Evolutionary conservation across 2,329 filamentous ascomycete genomes (phyloP), one percentile per base, ranked within the genome.

Genomic region (Penicillium sp.): DNA sequence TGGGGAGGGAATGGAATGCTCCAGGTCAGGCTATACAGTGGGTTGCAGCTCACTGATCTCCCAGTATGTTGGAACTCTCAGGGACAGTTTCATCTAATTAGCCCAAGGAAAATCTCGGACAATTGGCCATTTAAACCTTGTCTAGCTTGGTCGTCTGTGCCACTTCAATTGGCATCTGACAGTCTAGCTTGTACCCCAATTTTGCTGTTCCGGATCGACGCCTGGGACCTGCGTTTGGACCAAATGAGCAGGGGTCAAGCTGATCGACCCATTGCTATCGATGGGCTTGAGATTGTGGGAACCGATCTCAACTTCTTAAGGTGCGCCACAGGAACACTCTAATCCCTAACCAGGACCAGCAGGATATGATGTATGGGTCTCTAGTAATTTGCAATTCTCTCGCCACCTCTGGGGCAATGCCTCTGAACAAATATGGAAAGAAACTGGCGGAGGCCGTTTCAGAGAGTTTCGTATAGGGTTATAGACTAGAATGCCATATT

Each of bases 201-300:
- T 46, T 42, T 38, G 21, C 24, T 49, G 54, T 52, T 23, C 56
- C 55, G 56, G 56, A 60, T 60, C 58, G 56, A 52, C 56, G 21
- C 8, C 42, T 53, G 56, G 58, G 58, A 60, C 58, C 58, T 60
- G 58, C 58, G 58, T 60, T 58, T 35, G 35, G 55, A 54, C 52
- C 47, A 55, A 40, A 47, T 43, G 49, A 52, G 48, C 60, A 62
- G 57, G 60, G 59, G 59, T 59, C 57, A 59, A 50, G 50, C 48
- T 62, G 63, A 67, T 65, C 63, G 59, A 33, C 62, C 50, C 51
- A 51, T 58, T 30, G 47, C 51, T 56, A 59, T 55, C 61, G 58
- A 56, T 52, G 54, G 58, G 56, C 59, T 56, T 35, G 18, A 58
- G 53, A 54, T 43, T 58, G 53, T 56, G 57, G 51, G 54, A 58